Evolutionary conservation across 306 rosid genomes (phyloP), one percentile per base, ranked within the genome.

Genomic region (Prunus dulcis): DNA sequence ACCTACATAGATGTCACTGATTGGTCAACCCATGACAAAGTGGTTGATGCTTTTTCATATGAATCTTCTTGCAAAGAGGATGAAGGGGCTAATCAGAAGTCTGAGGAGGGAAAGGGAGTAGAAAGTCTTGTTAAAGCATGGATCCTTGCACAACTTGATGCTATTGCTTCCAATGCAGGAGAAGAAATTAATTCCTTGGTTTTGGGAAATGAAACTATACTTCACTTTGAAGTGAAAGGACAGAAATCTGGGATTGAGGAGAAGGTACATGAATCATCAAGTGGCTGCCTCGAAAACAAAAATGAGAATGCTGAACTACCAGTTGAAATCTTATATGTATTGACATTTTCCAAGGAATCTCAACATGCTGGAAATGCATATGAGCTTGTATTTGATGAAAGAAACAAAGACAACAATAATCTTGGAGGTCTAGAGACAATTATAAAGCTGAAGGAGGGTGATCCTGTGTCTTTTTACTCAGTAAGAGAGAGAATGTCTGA

Each of bases 141-240:
- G 98, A 85, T 86, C 73, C 81, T 82, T 70, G 88, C 96, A 41
- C 96, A 94, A 63, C 85, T 90, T 64, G 81, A 85, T 77, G 94
- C 90, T 50, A 86, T 90, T 74, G 80, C 88, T 78, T 87, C 90
- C 73, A 80, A 74, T 79, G 27, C 75, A 7, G 96, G 97, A 69
- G 72, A 47, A 71, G 89, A 89, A 77, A 89, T 89, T 70, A 79
- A 80, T 79, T 84, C 97, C 49, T 76, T 92, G 81, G 64, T 84
- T 81, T 53, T 92, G 76, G 85, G 95, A 72, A 73, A 76, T 78
- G 86, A 86, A 75, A 92, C 91, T 74, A 77, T 94, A 81, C 88
- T 94, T 86, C 96, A 94, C 71, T 85, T 87, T 79, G 89, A 87
- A 77, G 81, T 88, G 81, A 79, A 80, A 79, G 84, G 84, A 68